These are phyloP conservation scores for Fusarium agapanthi DNA, from an alignment of 2,329 filamentous ascomycete species.

Conservation along the genomic window DNA sequence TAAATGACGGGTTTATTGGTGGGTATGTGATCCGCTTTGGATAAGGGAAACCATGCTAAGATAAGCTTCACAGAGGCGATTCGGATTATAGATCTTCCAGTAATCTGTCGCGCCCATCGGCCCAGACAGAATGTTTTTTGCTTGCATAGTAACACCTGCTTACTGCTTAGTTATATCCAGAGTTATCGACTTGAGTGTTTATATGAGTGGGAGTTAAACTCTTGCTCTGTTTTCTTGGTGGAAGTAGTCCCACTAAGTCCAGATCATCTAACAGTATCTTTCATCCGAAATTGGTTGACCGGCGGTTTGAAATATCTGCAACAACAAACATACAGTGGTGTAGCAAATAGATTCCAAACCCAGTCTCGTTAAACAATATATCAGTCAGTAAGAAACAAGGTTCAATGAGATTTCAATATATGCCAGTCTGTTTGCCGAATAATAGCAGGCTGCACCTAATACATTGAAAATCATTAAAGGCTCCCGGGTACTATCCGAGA, in stretches of 20 bases:
- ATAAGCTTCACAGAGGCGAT: accelerated
- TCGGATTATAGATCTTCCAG: background rate
- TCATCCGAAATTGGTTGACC: accelerated
- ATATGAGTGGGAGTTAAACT: accelerated
- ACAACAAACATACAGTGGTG: no score
- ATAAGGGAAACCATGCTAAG: background rate
- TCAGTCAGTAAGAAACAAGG: no score
- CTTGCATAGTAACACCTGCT: accelerated
- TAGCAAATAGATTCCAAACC: no score
- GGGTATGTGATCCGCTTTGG: accelerated
- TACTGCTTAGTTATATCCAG: accelerated
- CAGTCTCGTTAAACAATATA: no score
- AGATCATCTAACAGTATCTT: accelerated
- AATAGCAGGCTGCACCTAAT: no score
- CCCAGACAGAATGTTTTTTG: background rate
- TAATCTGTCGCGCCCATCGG: accelerated
- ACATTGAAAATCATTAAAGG: accelerated
- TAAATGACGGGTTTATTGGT: background rate
- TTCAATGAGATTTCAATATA: background rate
- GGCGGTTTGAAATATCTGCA: accelerated
- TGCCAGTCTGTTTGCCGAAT: accelerated
- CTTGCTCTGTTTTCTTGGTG: accelerated
- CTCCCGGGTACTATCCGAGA: background rate
- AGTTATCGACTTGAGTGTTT: accelerated
- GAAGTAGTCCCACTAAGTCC: no score